These are phyloP conservation scores for Pseudogymnoascus sp. DNA, from an alignment of 2,329 filamentous ascomycete genomes.

Conservation along the genomic window DNA sequence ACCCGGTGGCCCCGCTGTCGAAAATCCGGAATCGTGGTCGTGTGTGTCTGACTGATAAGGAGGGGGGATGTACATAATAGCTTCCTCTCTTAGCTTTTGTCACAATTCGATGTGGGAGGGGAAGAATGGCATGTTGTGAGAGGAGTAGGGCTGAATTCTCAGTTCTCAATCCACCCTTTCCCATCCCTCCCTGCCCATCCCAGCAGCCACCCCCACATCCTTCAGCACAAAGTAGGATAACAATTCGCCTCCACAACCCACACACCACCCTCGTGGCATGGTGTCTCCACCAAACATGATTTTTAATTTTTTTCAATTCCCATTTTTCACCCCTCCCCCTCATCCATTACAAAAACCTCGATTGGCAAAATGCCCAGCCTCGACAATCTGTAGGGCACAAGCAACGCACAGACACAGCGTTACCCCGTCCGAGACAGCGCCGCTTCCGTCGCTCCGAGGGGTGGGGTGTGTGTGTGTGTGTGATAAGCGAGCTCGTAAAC, in stretches of 20 bases:
- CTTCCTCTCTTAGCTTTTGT: neutral
- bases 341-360: neutral
- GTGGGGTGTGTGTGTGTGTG: neutral
- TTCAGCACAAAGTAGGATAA: neutral
- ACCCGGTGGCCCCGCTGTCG: neutral
- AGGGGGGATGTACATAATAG: conserved; percentile 3
- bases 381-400: neutral
- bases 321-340: neutral
- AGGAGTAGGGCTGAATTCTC: conserved; percentile 4
- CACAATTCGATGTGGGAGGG: neutral
- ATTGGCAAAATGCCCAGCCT: neutral
- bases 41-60: neutral
- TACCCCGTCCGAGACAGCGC: neutral
- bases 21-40: neutral
- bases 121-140: neutral
- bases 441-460: neutral
- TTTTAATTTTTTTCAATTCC: neutral
- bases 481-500: neutral
- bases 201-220: neutral
- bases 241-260: neutral
- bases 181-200: neutral
- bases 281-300: neutral
- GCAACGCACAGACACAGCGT: neutral
- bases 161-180: neutral
- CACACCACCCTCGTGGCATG: neutral